Percentiles rank a stretch among this genome's conserved stretches.
phyloP scores from a whole-genome alignment of 2,329 filamentous ascomycete species.

The Sarocladium strictum region DNA sequence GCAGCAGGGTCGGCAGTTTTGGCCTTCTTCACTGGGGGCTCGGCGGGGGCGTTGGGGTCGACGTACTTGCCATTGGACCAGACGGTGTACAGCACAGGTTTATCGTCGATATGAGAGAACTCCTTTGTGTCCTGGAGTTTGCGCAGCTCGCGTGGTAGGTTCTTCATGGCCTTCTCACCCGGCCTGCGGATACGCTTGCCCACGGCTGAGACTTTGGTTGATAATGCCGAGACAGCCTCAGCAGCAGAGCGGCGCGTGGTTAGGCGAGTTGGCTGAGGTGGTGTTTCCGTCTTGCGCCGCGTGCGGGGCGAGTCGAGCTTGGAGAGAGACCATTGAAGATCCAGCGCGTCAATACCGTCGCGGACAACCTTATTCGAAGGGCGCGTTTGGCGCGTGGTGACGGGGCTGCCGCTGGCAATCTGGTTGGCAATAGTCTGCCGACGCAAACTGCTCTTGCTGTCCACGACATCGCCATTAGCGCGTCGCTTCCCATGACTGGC shows the following conservation, averaged over 20 bases:
- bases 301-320: constrained; percentile 23
- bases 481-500: constrained; percentile 52
- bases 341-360: constrained; percentile 40
- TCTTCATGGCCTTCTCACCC: constrained; percentile 40
- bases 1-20: neutral
- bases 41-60: constrained; percentile 34
- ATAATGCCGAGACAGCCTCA: constrained; percentile 36
- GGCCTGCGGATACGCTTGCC: constrained; percentile 56
- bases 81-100: constrained; percentile 51
- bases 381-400: constrained; percentile 10
- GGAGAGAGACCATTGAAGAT: constrained; percentile 36
- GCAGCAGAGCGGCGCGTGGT: constrained; percentile 17
- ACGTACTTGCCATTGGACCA: constrained; percentile 63
- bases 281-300: constrained; percentile 23
- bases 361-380: constrained; percentile 17
- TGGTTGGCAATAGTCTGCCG: constrained; percentile 10
- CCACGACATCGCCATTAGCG: constrained; percentile 43
- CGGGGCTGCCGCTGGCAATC: neutral
- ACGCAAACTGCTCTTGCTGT: constrained; percentile 28
- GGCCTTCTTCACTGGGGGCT: constrained; percentile 22
- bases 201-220: constrained; percentile 41
- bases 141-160: constrained; percentile 51
- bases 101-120: constrained; percentile 51
- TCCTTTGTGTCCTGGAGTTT: constrained; percentile 59
- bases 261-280: constrained; percentile 24